phyloP scores from a whole-genome alignment of 805 yeast genomes.

The Pichia californica region DNA sequence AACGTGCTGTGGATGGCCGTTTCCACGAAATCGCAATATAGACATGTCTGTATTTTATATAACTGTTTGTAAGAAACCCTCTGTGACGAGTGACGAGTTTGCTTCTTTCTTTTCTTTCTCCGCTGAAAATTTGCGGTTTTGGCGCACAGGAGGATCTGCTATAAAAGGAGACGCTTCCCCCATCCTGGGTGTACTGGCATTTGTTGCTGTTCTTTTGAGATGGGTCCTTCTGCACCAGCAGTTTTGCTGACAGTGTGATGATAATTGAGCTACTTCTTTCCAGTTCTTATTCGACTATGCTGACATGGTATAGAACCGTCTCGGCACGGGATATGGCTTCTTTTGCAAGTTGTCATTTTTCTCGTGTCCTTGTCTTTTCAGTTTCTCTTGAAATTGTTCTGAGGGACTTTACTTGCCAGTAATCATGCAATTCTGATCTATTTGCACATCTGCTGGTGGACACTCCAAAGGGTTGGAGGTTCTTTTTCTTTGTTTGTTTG shows the following conservation, averaged over 20 bases:
- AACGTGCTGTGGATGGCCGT: conserved; percentile 62
- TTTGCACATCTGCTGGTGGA: conserved; percentile 8
- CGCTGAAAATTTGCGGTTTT: too few relatives aligned
- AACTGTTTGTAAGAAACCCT: conserved; percentile 6
- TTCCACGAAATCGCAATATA: conserved; percentile 29
- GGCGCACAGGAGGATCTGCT: too few relatives aligned
- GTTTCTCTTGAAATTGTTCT: conserved; percentile 27
- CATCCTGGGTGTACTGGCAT: background rate
- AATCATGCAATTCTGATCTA: conserved; percentile 52
- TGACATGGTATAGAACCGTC: conserved; percentile 69
- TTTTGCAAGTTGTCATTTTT: conserved; percentile 30
- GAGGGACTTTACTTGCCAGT: conserved; percentile 82
- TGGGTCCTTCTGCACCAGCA: conserved; percentile 10
- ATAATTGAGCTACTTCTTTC: conserved; percentile 68
- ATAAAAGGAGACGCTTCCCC: conserved; percentile 1
- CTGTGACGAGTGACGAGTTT: background rate
- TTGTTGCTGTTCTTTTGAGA: background rate
- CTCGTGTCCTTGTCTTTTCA: conserved; percentile 24
- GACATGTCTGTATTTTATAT: too few relatives aligned
- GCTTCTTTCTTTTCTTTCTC: too few relatives aligned
- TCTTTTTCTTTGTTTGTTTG: conserved; percentile 7
- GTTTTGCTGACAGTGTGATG: conserved; percentile 22
- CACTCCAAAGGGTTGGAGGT: conserved; percentile 5
- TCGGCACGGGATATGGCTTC: conserved; percentile 23
- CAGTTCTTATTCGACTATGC: conserved; percentile 92